These are phyloP conservation scores for Erysiphe pulchra DNA, from an alignment of 2,329 filamentous ascomycete genomes.

Conservation along the genomic window DNA sequence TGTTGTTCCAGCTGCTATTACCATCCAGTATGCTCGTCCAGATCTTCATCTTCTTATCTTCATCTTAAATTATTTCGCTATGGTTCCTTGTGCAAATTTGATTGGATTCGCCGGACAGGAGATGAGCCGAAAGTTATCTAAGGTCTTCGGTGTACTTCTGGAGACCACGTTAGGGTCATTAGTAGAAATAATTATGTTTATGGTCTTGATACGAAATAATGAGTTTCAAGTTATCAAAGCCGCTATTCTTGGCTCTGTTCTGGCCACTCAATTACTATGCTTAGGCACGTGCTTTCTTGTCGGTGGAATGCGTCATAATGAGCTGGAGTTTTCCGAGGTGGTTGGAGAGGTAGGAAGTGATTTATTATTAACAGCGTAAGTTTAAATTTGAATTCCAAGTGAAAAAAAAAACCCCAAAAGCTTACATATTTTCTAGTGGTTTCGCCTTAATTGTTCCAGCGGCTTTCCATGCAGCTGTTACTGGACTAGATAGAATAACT, in stretches of 20 bases:
- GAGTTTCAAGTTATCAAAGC: slow-evolving; percentile 48
- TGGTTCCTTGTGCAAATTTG: slow-evolving; percentile 52
- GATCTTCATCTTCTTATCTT: slow-evolving; percentile 38
- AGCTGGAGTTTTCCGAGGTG: slow-evolving; percentile 46
- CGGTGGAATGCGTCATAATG: slow-evolving; percentile 41
- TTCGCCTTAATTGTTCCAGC: no score
- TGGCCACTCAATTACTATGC: slow-evolving; percentile 47
- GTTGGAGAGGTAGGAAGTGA: slow-evolving; percentile 59
- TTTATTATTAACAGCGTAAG: no score
- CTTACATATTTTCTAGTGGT: no score
- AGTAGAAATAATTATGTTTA: slow-evolving; percentile 63
- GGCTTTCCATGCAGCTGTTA: no score
- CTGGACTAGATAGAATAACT: no score
- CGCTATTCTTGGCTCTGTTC: slow-evolving; percentile 26
- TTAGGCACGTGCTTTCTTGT: slow-evolving; percentile 58
- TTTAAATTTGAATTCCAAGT: no score
- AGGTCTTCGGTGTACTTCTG: no score
- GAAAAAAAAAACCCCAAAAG: no score
- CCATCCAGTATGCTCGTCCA: slow-evolving; percentile 27
- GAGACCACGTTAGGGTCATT: slow-evolving; percentile 35
- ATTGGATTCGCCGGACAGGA: slow-evolving; percentile 51
- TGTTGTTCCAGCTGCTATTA: slow-evolving; percentile 47
- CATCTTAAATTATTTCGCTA: slow-evolving; percentile 46
- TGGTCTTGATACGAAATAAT: slow-evolving; percentile 35
- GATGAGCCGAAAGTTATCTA: slow-evolving; percentile 36